Conservation (phyloP, 768 basidiomycete genomes). For the Tricholoma saponaceum region DNA sequence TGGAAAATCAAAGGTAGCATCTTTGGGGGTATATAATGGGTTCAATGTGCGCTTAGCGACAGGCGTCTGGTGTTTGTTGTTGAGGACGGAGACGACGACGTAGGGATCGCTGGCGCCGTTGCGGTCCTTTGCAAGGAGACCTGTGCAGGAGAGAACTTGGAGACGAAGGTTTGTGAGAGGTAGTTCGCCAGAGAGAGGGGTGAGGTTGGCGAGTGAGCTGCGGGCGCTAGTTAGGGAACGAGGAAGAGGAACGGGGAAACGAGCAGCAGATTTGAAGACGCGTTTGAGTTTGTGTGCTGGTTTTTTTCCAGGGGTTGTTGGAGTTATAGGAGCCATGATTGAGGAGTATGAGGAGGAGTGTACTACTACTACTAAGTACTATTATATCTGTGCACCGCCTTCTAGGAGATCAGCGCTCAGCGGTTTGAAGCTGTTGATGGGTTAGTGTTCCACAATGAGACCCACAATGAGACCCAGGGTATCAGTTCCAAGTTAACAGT, state of each 20-base stretch:
- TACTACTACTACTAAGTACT: too few relatives aligned
- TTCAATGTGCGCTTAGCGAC: slow-evolving; percentile 69
- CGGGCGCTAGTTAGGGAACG: slow-evolving; percentile 1
- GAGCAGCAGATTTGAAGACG: slow-evolving; percentile 58
- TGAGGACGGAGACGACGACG: slow-evolving; percentile 53
- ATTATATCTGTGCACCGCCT: not conserved
- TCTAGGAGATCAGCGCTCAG: too few relatives aligned
- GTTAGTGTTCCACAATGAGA: too few relatives aligned
- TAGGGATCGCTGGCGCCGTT: slow-evolving; percentile 77
- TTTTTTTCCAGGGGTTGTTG: not conserved
- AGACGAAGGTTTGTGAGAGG: slow-evolving; percentile 66
- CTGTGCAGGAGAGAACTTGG: slow-evolving; percentile 61
- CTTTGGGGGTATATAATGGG: slow-evolving; percentile 59
- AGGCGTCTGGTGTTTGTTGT: slow-evolving; percentile 63
- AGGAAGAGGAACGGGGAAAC: slow-evolving; percentile 38
- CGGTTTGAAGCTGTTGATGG: too few relatives aligned
- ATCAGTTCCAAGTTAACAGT: too few relatives aligned
- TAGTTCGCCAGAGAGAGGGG: slow-evolving; percentile 54
- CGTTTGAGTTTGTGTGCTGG: slow-evolving; percentile 49
- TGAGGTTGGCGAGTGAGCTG: slow-evolving; percentile 12
- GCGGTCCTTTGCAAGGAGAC: slow-evolving; percentile 60
- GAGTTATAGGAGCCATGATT: not conserved
- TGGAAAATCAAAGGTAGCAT: slow-evolving; percentile 88
- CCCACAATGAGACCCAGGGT: too few relatives aligned
- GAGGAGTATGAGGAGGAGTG: not conserved